Percentiles rank a stretch among this genome's conserved stretches.
These are phyloP conservation scores for Ceratocystis alfenasii DNA, from an alignment of 2,329 filamentous ascomycete species.

Conservation along the genomic window DNA sequence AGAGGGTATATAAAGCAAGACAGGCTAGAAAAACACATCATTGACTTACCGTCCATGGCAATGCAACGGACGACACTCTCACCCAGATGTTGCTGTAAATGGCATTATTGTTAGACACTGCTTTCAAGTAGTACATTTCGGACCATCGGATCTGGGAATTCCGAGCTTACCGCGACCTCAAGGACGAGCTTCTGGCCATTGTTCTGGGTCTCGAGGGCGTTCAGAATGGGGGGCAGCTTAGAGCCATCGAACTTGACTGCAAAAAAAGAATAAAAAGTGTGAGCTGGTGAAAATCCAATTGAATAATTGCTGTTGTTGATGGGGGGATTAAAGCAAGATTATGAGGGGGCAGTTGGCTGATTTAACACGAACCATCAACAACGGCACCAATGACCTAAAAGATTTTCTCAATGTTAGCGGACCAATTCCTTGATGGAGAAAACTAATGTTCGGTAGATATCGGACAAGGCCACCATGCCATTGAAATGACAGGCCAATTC, in stretches of 20 bases:
- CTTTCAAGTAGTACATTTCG: constrained; percentile 21
- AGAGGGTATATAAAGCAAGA: no score
- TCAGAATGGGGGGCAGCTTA: constrained; percentile 92
- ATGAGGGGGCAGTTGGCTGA: no score
- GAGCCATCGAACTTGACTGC: constrained; percentile 93
- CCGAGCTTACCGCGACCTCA: constrained; percentile 72
- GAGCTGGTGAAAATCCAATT: constrained; percentile 19
- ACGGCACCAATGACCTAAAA: constrained; percentile 94
- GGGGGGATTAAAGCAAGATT: not conserved
- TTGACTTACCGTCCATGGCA: constrained; percentile 92
- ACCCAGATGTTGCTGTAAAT: constrained; percentile 87
- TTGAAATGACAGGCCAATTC: constrained; percentile 9
- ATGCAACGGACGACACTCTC: constrained; percentile 98
- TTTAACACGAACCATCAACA: constrained; percentile 69
- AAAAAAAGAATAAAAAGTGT: constrained; percentile 25
- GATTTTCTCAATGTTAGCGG: constrained; percentile 43
- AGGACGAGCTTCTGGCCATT: constrained; percentile 88
- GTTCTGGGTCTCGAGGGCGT: constrained; percentile 86
- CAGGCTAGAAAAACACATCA: not conserved
- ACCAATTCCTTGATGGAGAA: not conserved
- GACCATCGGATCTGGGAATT: constrained; percentile 18
- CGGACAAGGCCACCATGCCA: constrained; percentile 8
- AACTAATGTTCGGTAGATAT: constrained; percentile 6
- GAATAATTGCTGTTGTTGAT: constrained; percentile 11
- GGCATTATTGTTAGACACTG: constrained; percentile 21